Base-by-base conservation (phyloP, 1,284 basidiomycete genomes). In the Austroboletus niveus region DNA sequence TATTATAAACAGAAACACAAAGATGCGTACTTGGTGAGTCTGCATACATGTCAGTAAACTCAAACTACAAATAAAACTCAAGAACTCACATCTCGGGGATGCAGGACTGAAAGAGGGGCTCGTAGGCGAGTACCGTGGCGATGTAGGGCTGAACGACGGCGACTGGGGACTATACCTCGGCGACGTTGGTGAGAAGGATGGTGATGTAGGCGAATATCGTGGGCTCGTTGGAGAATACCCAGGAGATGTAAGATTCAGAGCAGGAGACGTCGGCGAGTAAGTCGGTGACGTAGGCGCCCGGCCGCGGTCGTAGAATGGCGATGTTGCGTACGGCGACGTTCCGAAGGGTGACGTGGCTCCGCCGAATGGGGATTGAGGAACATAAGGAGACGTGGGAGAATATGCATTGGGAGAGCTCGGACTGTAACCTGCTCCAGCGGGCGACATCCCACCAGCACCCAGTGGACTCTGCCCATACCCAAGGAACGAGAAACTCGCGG, bases 201-300 rank as follows among this genome's bases (percentile, higher is more conserved):
- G 91, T 1, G 87, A 91, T 0, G 90, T 89, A 0, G 90, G 90
- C 2, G 89, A 91, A 69, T 92, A 94, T 24, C 84, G 78, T 29
- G 92, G 92, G 58, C 90, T 93, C 2, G 92, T 92, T 1, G 93
- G 93, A 3, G 92, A 94, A 66, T 92, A 94, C 15, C 84, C 84
- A 5, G 89, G 91, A 11, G 88, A 89, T 2, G 90, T 91, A 32
- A 88, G 76, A 57, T 88, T 87, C 55, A 92, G 82, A 8, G 81
- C 81, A 11, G 89, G 89, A 7, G 87, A 89, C 8, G 91, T 92
- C 0, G 92, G 92, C 8, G 89, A 92, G 69, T 93, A 94, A 0
- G 89, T 90, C 1, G 91, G 91, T 0, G 89, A 92, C 1, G 89
- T 91, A 2, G 85, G 79, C 10, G 82, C 73, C 46, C 78, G 75